A percentile compares a stretch with the other conserved stretches of the same genome.
Evolutionary conservation across 768 basidiomycete species (phyloP).

Genomic region (Kwoniella europaea): DNA sequence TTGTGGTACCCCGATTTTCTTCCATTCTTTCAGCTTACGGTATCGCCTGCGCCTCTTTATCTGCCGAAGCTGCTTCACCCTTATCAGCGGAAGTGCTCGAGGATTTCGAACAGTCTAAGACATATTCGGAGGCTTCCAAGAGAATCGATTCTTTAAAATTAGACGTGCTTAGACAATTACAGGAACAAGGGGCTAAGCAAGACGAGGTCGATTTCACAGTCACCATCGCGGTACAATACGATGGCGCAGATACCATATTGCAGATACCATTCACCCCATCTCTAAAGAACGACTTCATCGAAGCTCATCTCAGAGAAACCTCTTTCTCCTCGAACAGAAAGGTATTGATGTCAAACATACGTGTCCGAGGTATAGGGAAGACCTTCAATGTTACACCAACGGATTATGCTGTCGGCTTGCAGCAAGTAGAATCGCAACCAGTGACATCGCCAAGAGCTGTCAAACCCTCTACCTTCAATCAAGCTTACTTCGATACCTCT

Average conservation of each 20-base stretch:
- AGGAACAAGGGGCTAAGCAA: slow-evolving; percentile 33
- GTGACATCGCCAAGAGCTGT: neutral
- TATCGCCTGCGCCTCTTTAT: slow-evolving; percentile 77
- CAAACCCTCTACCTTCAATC: slow-evolving; percentile 22
- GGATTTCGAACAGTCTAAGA: slow-evolving; percentile 30
- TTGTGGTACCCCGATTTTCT: slow-evolving; percentile 76
- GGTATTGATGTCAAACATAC: slow-evolving; percentile 34
- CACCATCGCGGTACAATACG: slow-evolving; percentile 34
- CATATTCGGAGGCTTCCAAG: slow-evolving; percentile 26
- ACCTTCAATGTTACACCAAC: slow-evolving; percentile 38
- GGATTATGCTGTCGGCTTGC: slow-evolving; percentile 36
- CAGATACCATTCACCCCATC: slow-evolving; percentile 33
- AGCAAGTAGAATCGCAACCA: slow-evolving; percentile 1
- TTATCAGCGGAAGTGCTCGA: slow-evolving; percentile 58
- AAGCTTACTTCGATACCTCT: slow-evolving; percentile 35
- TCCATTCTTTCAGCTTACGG: slow-evolving; percentile 94
- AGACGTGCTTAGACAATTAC: slow-evolving; percentile 30
- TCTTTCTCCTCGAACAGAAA: slow-evolving; percentile 36
- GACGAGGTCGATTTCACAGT: slow-evolving; percentile 33
- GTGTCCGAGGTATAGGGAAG: slow-evolving; percentile 39
- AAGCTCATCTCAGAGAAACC: slow-evolving; percentile 39
- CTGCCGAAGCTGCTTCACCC: slow-evolving; percentile 31
- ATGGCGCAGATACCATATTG: slow-evolving; percentile 40
- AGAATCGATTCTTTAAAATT: slow-evolving; percentile 26
- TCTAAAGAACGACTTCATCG: slow-evolving; percentile 33